Base-by-base conservation (phyloP, 495 filamentous ascomycete genomes). In the Talaromyces adpressus region DNA sequence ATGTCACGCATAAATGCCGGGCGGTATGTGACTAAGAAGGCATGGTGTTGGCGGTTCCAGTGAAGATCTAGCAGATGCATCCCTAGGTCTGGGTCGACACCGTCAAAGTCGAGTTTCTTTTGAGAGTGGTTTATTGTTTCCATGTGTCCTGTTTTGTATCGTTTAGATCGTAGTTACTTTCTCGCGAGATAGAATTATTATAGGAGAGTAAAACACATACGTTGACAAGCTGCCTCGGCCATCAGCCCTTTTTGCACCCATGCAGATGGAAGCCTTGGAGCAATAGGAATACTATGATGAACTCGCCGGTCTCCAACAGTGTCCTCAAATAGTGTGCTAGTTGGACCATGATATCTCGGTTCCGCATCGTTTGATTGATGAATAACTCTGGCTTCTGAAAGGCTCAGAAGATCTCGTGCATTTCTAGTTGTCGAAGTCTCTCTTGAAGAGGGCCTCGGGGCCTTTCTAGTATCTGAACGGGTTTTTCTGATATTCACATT, bases 31-130 rank as follows among this genome's bases (percentile, higher is more conserved):
- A 73, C 72, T 53, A 72, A 68, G 9, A 70, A 70, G 25, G 71
- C 72, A 29, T 73, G 72, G 6, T 72, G 68, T 53, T 77, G 74
- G 11, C 74, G 71, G 59, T 73, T 79, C 75, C 75, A 79, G 56
- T 77, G 72, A 14, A 78, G 68, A 1, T 72, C 65, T 9, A 80
- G 65, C 0, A 79, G 61, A 53, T 79, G 74, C 68, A 72, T 75
- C 29, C 74, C 77, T 6, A 78, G 65, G 9, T 74, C 72, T 16
- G 71, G 70, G 36, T 77, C 73, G 0, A 77, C 53, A 18, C 72
- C 75, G 65, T 79, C 77, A 59, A 80, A 76, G 56, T 79, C 76
- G 5, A 77, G 70, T 27, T 66, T 73, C 14, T 67, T 62, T 2
- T 64, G 62, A 1, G 66, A 58, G 22, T 74, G 62, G 39, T 76